These are phyloP conservation scores for Primulina eburnea DNA, from an alignment of 257 asterid genomes.

Conservation along the genomic window DNA sequence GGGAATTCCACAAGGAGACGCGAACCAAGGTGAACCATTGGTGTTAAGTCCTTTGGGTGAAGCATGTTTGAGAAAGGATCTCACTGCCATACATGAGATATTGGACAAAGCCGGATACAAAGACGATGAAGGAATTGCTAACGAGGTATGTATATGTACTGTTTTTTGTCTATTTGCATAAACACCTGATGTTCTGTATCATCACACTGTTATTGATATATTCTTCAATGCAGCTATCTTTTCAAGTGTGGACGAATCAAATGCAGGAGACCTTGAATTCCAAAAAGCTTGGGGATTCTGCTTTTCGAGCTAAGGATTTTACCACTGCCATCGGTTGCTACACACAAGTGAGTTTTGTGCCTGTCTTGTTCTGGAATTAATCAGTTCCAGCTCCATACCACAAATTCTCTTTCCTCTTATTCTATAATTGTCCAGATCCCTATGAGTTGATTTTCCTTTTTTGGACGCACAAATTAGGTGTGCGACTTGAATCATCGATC, in stretches of 20 bases:
- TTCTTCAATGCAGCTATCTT: slow-evolving; percentile 63
- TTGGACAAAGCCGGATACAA: slow-evolving; percentile 72
- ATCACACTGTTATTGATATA: background rate
- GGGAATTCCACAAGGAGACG: slow-evolving; percentile 44
- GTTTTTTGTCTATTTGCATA: background rate
- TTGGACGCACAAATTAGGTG: too few species aligned
- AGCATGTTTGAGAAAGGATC: slow-evolving; percentile 85
- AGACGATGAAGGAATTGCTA: slow-evolving; percentile 85
- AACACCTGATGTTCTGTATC: background rate
- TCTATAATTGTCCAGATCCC: too few species aligned
- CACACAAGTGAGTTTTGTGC: slow-evolving; percentile 50
- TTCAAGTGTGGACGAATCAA: slow-evolving; percentile 96
- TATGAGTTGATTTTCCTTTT: too few species aligned
- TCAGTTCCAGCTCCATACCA: background rate
- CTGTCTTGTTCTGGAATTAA: too few species aligned
- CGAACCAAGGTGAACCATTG: slow-evolving; percentile 35
- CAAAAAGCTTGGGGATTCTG: slow-evolving; percentile 91
- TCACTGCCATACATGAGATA: slow-evolving; percentile 82
- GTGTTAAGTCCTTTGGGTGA: slow-evolving; percentile 56
- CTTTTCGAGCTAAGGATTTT: slow-evolving; percentile 87
- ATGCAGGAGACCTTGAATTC: slow-evolving; percentile 89
- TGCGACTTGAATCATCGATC: too few species aligned
- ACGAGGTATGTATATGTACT: slow-evolving; percentile 52
- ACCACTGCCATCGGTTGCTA: slow-evolving; percentile 73
- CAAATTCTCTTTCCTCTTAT: too few species aligned